Base-by-base conservation (phyloP, 202 grass and related monocot genomes). In the Digitaria exilis region DNA sequence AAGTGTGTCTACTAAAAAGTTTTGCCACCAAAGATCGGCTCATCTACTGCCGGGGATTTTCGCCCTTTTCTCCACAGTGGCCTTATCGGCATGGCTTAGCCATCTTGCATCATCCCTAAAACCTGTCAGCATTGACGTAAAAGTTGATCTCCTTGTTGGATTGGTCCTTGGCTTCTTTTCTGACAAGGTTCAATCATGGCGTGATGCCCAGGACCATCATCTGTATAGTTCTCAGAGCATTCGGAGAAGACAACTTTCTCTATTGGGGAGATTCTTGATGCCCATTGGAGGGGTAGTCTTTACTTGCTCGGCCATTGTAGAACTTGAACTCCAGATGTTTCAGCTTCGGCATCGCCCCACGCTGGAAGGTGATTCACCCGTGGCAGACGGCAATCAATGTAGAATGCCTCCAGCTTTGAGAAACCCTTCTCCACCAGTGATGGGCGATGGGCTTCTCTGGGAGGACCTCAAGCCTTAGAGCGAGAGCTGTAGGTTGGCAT, bases 191-290 rank as follows among this genome's bases (percentile, higher is more conserved):
- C 8, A 7, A 49, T 71, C 0, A 8, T 19, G 0, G 15, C 44
- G 25, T 49, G 44, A 71, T 71, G 44, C n/a, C 44, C 17, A 0
- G 26, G 44, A 9, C 0, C 11, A 7, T 71, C 25, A 18, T 7
- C 8, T 17, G 2, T 8, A 19, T 49, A 71, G 22, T 43, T 19
- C 3, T 6, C 1, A 0, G 0, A 49, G 69, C 69, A 31, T n/a
- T 30, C 0, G 1, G n/a, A n/a, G 26, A 71, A 71, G 0, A 0
- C 0, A 3, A 71, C 25, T 0, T 2, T 0, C 1, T 1, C 0
- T 0, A 71, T 42, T 0, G 6, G 1, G 6, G 15, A 49, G 26
- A 10, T 49, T 14, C 16, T 10, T 50, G 69, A 71, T 70, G 15
- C 42, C 42, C 41, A 81, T n/a, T n/a, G 51, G 5, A 11, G 50